These are phyloP conservation scores for Chytriomyces hyalinus DNA, from an alignment of 192 early-diverging fungal genomes.

Conservation along the genomic window DNA sequence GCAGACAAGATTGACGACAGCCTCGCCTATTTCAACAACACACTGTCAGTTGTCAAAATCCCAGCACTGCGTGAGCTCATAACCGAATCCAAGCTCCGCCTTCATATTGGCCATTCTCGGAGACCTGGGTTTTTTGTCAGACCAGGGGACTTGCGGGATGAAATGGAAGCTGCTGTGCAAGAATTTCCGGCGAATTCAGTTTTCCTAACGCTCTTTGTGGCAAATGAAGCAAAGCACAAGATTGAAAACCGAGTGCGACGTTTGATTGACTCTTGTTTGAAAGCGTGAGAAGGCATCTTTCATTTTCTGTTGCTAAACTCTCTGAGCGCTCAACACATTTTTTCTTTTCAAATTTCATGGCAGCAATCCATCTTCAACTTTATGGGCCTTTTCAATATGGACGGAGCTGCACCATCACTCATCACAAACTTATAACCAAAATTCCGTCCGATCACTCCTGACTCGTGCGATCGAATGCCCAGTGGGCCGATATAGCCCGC, in stretches of 20 bases:
- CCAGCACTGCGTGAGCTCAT: conserved; percentile 38
- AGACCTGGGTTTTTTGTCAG: conserved; percentile 43
- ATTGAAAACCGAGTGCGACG: conserved; percentile 63
- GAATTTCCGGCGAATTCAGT: conserved; percentile 63
- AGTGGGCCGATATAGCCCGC: conserved; percentile 52
- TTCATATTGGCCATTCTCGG: conserved; percentile 31
- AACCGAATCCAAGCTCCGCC: conserved; percentile 27
- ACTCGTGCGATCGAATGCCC: conserved; percentile 54
- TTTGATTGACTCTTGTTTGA: conserved; percentile 45
- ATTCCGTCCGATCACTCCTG: conserved; percentile 64
- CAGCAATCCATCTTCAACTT: conserved; percentile 52
- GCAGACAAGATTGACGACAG: conserved; percentile 11
- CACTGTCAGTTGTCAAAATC: neutral
- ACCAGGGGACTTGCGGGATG: conserved; percentile 51
- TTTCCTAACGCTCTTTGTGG: conserved; percentile 60
- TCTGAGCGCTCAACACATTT: neutral
- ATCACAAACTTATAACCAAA: conserved; percentile 50
- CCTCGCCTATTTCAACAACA: neutral
- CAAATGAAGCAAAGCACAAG: conserved; percentile 64
- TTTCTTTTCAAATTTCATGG: conserved; percentile 41
- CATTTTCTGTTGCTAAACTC: conserved; percentile 2
- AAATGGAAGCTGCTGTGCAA: conserved; percentile 50
- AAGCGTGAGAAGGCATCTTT: conserved; percentile 41
- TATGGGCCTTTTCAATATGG: conserved; percentile 65
- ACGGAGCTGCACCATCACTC: conserved; percentile 58